Evolutionary conservation across 2,329 filamentous ascomycete genomes (phyloP), one percentile per base, ranked within the genome.

Genomic region (Penicillium paneum): DNA sequence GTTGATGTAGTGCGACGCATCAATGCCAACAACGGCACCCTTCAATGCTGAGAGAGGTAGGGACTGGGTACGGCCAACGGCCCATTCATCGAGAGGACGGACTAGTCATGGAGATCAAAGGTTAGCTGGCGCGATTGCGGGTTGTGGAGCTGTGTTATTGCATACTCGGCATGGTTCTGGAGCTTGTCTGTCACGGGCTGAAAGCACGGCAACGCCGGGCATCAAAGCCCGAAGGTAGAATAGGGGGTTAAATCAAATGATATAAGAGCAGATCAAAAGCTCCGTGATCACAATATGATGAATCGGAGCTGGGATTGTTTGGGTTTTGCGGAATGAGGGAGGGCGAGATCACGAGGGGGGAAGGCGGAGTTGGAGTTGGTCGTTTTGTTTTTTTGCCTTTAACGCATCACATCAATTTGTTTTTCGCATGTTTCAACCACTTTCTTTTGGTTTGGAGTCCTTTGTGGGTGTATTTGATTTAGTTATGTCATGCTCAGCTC

Each of bases 1-100:
- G 71, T 88, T 83, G 60, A 99, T 83, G 73, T 94, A 97, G 74
- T 95, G 89, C 49, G 89, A 88, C 52, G 93, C 94, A 78, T 97
- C 92, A 67, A 97, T 86, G 61, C 87, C 92, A 65, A 97, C 83
- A 50, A 87, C 83, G 56, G 84, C 84, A 70, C 87, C 87, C 68
- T 88, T 84, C 64, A 97, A 80, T 59, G 89, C 83, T 57, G 86
- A 80, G 63, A 95, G 74, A 55, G 85, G 79, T 64, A 85, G 82
- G 45, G 79, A 81, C 68, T 80, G 78, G 58, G 77, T 75, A 61
- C 83, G 77, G 66, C 72, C 74, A 61, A 74, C 74, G 52, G 77
- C 80, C 83, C 83, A 86, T 64, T 80, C 78, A 64, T 83, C 81
- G 67, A 85, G 79, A 56, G 73, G 73, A 62, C 76, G 76, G 65